Percentiles rank a stretch among this genome's conserved stretches.
These are phyloP conservation scores for Chromosphaera perkinsii DNA, from an alignment of 208 protist genomes.

Conservation along the genomic window DNA sequence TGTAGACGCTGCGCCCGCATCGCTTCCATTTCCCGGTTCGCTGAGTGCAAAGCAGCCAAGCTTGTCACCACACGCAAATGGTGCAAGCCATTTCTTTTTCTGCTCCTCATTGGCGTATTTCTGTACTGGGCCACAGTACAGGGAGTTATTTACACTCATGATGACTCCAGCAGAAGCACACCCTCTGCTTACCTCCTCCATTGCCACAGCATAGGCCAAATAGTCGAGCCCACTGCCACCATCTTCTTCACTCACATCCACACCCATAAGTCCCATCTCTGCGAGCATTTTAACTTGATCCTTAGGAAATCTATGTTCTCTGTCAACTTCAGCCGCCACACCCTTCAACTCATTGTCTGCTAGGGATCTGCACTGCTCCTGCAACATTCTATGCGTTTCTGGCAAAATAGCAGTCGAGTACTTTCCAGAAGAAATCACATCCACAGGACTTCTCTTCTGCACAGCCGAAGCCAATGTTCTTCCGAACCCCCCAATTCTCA, in stretches of 20 bases:
- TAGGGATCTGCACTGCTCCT: slow-evolving; percentile 28
- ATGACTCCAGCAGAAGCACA: slow-evolving; percentile 52
- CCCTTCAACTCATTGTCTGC: slow-evolving; percentile 26
- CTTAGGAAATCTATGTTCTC: slow-evolving; percentile 30
- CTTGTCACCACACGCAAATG: slow-evolving; percentile 34
- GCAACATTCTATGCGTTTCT: slow-evolving; percentile 18
- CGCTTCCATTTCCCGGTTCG: slow-evolving; percentile 52
- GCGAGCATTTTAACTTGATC: slow-evolving; percentile 33
- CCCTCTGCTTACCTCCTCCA: slow-evolving; percentile 55
- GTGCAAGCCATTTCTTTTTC: slow-evolving; percentile 45
- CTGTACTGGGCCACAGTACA: slow-evolving; percentile 45
- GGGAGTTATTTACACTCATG: slow-evolving; percentile 55
- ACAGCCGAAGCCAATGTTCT: too few relatives aligned
- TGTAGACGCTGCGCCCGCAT: slow-evolving; percentile 49
- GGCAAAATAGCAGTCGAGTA: not conserved
- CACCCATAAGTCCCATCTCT: slow-evolving; percentile 51
- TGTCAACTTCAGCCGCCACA: slow-evolving; percentile 30
- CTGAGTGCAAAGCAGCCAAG: slow-evolving; percentile 54
- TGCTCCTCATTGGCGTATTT: slow-evolving; percentile 48
- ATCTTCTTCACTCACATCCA: slow-evolving; percentile 36
- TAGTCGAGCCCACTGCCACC: slow-evolving; percentile 46
- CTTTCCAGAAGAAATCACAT: too few relatives aligned
- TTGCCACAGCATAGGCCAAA: slow-evolving; percentile 49
- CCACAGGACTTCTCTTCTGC: too few relatives aligned
- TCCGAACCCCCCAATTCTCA: too few relatives aligned